These are phyloP conservation scores for Globisporangium takayamanum DNA, from an alignment of 352 stramenopile species.

Conservation along the genomic window DNA sequence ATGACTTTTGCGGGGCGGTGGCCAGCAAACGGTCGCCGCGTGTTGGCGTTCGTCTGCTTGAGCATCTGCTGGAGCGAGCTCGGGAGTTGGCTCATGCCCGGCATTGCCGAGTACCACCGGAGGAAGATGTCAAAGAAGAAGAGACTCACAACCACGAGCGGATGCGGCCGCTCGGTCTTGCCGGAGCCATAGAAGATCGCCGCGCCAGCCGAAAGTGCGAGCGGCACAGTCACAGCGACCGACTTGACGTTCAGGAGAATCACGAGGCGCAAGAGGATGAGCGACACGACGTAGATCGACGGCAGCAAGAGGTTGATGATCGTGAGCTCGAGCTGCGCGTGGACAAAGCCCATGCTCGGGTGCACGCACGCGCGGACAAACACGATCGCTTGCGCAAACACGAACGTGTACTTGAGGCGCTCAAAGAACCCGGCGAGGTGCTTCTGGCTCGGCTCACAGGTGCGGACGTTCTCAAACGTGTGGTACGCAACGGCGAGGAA, in stretches of 20 bases:
- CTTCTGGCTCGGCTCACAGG: slow-evolving; percentile 59
- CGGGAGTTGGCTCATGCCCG: slow-evolving; percentile 33
- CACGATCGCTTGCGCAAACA: slow-evolving; percentile 69
- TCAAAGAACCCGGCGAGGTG: slow-evolving; percentile 64
- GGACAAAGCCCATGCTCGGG: slow-evolving; percentile 81
- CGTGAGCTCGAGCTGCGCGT: slow-evolving; percentile 82
- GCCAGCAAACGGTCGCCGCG: slow-evolving; percentile 35
- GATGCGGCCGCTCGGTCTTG: slow-evolving; percentile 74
- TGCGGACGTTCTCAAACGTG: slow-evolving; percentile 43
- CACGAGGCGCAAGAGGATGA: slow-evolving; percentile 73
- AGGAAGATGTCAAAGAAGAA: slow-evolving; percentile 75
- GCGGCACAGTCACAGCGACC: slow-evolving; percentile 38
- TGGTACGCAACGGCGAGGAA: slow-evolving; percentile 66
- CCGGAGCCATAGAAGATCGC: slow-evolving; percentile 61
- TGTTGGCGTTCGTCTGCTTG: slow-evolving; percentile 36
- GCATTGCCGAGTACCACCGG: slow-evolving; percentile 40
- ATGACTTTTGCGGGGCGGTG: slow-evolving; percentile 57
- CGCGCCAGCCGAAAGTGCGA: slow-evolving; percentile 41
- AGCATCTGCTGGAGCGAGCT: slow-evolving; percentile 62
- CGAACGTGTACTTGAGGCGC: slow-evolving; percentile 80
- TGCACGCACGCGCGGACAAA: slow-evolving; percentile 75
- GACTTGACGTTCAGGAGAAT: slow-evolving; percentile 43
- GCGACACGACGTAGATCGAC: slow-evolving; percentile 82
- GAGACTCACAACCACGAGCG: slow-evolving; percentile 64
- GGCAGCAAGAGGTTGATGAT: slow-evolving; percentile 86